phyloP scores from a whole-genome alignment of 441 rosid species.

The Populus trichocarpa region DNA sequence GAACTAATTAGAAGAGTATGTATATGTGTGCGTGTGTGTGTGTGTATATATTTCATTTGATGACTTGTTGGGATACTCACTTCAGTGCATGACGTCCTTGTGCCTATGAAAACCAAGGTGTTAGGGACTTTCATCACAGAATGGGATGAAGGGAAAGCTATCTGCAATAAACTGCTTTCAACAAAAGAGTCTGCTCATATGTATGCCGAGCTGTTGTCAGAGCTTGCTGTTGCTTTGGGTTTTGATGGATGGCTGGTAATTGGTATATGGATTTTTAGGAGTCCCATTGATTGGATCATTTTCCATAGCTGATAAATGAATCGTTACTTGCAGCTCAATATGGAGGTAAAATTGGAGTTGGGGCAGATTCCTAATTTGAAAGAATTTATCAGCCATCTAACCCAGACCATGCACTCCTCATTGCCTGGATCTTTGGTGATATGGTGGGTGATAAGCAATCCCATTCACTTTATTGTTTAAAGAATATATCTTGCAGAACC shows the following conservation, averaged over 20 bases:
- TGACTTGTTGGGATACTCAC: neutral
- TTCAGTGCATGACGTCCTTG: neutral
- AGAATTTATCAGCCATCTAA: conserved; percentile 68
- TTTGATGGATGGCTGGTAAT: conserved; percentile 95
- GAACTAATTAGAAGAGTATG: too few species aligned
- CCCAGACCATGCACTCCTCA: conserved; percentile 56
- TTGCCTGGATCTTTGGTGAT: conserved; percentile 73
- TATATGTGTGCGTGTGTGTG: too few species aligned
- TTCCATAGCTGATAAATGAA: neutral
- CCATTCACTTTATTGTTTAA: neutral
- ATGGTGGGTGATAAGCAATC: conserved; percentile 43
- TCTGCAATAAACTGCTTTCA: conserved; percentile 53
- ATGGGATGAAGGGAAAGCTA: conserved; percentile 61
- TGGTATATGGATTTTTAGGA: neutral
- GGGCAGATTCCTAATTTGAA: conserved; percentile 52
- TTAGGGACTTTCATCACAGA: conserved; percentile 91
- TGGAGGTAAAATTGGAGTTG: conserved; percentile 52
- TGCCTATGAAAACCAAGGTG: conserved; percentile 47
- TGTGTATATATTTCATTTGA: neutral
- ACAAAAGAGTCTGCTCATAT: conserved; percentile 66
- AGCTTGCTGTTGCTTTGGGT: conserved; percentile 65
- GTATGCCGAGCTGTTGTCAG: conserved; percentile 70
- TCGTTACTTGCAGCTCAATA: conserved; percentile 50
- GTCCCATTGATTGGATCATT: neutral
- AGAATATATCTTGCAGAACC: neutral